A percentile compares a stretch with the other conserved stretches of the same genome.
Evolutionary conservation across 2,329 filamentous ascomycete species (phyloP).

Genomic region (Trichoderma pleuroti): DNA sequence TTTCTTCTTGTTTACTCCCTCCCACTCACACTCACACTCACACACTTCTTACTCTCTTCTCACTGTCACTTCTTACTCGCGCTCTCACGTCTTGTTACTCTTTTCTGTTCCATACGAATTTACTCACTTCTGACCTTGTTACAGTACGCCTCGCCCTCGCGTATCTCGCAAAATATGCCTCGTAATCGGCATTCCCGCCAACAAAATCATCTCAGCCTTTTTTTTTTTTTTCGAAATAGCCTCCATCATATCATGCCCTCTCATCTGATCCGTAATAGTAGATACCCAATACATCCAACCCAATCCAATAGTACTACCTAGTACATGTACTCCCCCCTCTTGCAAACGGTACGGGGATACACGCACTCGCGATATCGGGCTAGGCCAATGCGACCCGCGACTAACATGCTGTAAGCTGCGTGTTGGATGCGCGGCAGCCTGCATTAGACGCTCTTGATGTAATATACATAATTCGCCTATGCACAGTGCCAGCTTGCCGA

Average conservation of each 20-base stretch:
- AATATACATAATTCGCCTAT: not conserved
- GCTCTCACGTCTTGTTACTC: not conserved
- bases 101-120: too few relatives aligned
- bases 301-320: too few relatives aligned
- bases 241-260: not conserved
- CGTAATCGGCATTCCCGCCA: not conserved
- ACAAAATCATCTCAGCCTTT: not conserved
- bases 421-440: not conserved
- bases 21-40: not conserved
- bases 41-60: too few relatives aligned
- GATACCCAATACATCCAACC: too few relatives aligned
- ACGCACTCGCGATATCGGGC: not conserved
- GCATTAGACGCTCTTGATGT: not conserved
- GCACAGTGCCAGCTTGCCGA: not conserved
- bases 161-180: not conserved
- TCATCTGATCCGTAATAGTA: not conserved
- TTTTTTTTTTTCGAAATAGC: not conserved
- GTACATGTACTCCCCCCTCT: too few relatives aligned
- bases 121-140: too few relatives aligned
- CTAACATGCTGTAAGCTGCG: not conserved
- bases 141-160: not conserved
- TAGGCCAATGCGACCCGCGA: not conserved
- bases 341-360: too few relatives aligned
- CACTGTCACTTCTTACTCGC: too few relatives aligned
- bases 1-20: not conserved